These are phyloP conservation scores for Exophiala phaeomuriformis DNA, from an alignment of 2,329 filamentous ascomycete genomes.

Conservation along the genomic window DNA sequence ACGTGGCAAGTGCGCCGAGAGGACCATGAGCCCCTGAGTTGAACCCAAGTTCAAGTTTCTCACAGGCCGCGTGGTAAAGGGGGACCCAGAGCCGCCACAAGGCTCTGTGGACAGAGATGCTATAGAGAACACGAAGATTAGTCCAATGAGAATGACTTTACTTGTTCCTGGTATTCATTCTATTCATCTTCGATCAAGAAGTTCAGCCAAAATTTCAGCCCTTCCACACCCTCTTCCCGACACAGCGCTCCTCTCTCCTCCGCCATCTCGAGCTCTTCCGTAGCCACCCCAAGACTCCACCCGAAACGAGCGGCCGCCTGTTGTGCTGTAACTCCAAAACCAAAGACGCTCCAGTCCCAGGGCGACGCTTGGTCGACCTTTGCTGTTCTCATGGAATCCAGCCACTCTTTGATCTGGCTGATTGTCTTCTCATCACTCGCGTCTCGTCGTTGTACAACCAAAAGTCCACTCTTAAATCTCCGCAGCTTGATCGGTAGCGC, in stretches of 20 bases:
- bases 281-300: conserved; percentile 94
- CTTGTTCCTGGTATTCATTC: not conserved
- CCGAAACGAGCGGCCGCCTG: conserved; percentile 84
- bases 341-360: conserved; percentile 73
- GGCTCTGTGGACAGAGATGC: too few relatives aligned
- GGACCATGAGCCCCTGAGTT: not conserved
- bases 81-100: too few relatives aligned
- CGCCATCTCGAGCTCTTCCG: conserved; percentile 94
- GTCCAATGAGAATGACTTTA: too few relatives aligned
- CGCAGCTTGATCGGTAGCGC: conserved; percentile 78
- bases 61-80: not conserved
- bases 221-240: conserved; percentile 85
- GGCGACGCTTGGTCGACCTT: conserved; percentile 53
- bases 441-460: conserved; percentile 83
- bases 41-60: not conserved
- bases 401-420: conserved; percentile 65
- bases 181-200: conserved; percentile 32
- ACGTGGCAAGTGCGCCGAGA: conserved; percentile 17
- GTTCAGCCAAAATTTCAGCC: conserved; percentile 90
- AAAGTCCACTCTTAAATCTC: conserved; percentile 85
- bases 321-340: conserved; percentile 79
- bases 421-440: conserved; percentile 88
- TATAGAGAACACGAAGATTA: too few relatives aligned
- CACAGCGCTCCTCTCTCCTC: conserved; percentile 84
- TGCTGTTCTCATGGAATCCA: conserved; percentile 58